Evolutionary conservation across 257 asterid species (phyloP), one percentile per base, ranked within the genome.

Genomic region (Solanum sejunctum): DNA sequence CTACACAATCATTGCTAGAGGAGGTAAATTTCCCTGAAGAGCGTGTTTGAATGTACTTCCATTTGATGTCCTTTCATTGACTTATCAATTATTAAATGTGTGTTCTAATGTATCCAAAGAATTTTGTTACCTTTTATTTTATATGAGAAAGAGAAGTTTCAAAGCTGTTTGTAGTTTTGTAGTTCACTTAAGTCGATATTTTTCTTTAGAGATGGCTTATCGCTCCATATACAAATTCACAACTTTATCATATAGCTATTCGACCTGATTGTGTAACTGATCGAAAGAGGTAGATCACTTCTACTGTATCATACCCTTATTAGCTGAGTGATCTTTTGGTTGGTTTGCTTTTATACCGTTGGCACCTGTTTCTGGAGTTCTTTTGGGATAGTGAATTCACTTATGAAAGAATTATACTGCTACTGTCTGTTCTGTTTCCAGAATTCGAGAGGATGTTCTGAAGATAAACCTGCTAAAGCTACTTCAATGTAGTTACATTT

Each of bases 1-100:
- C 96, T 18, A 43, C 95, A 55, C 91, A 91, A 56, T 90, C 94
- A 39, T 87, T 94, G 86, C 85, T 94, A 82, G 91, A 91, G 80
- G 91, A 93, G 97, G 98, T 94, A 88, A 86, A 47, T 86, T 82
- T n/a, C 83, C 60, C 77, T 64, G 49, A 39, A 39, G 28, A 28
- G 17, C 7, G 21, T 36, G 84, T 41, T 86, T 83, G 71, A 41
- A 66, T 81, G n/a, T 54, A 67, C 84, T n/a, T 85, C 84, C 58
- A 11, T 82, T 47, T 47, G 58, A 61, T 12, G 47, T 56, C 43
- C 64, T 47, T 75, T 79, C 32, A 26, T 8, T 47, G 58, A 21
- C 58, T 73, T 47, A 7, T 73, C 81, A 73, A 47, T 12, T 73
- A 47, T 47, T 73, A 21, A 12, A 21, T 73, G 57, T n/a, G 57